Base-by-base conservation (phyloP, 2,329 filamentous ascomycete genomes). In the Colletotrichum sp. region DNA sequence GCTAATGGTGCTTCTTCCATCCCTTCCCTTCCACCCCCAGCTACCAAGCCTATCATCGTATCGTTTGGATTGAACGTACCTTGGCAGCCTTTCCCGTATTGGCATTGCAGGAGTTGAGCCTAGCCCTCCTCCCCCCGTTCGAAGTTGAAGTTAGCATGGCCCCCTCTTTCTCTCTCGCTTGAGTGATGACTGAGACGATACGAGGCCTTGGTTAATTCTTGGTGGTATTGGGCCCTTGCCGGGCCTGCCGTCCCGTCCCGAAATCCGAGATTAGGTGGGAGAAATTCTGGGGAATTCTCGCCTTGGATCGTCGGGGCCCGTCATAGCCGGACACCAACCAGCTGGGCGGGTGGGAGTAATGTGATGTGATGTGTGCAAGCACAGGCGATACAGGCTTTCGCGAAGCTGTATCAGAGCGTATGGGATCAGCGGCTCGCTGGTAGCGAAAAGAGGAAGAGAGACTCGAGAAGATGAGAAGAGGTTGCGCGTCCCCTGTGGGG, bases 401-500 rank as follows among this genome's bases (percentile, higher is more conserved):
- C 70, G 70, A 58, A 74, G 64, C 70, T 65, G 74, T 76, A 74
- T 76, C 74, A 76, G 70, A 76, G 74, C 74, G 70, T n/a, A 76
- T 73, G 70, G 62, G 74, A 76, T 73, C 70, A 60, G 62, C 48
- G 34, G 43, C 65, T 68, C 32, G 56, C 25, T 68, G 48, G 70
- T 69, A 61, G 34, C 27, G 58, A 12, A 67, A 75, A 68, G 28
- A 68, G 58, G 73, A 64, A 73, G 56, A 58, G 74, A 75, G 56
- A 60, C 64, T 75, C 43, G 58, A 65, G 43, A 67, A 27, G 27
- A 70, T 65, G 43, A 64, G 34, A 61, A 73, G 64, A 66, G 74
- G 74, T 76, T 76, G 74, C 74, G 74, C 74, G 74, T 76, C 74
- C 74, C 74, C 64, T 76, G 74, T 74, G 74, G 74, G 64, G 74